Percentiles rank a stretch among this genome's conserved stretches.
Conservation (phyloP, 345 rosid species). For the Abelmoschus esculentus region DNA sequence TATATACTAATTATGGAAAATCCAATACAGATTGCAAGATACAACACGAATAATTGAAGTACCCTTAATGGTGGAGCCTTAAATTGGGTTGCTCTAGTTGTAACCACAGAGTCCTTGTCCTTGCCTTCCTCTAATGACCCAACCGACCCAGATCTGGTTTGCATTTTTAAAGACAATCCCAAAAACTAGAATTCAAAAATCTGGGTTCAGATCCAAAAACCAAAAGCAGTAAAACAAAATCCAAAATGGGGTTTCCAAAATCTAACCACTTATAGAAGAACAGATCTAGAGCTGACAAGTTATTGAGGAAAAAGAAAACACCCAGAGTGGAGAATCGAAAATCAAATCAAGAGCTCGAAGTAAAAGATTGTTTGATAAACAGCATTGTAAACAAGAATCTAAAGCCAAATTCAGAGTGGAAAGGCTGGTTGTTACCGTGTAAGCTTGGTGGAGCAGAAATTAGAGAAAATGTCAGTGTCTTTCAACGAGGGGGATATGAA, state of each 20-base stretch:
- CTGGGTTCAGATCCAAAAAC: constrained; percentile 17
- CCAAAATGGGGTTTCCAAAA: neutral
- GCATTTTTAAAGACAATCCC: constrained; percentile 34
- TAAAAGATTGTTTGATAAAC: neutral
- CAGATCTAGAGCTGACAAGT: constrained; percentile 21
- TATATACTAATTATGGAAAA: constrained; percentile 67
- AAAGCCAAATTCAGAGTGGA: neutral
- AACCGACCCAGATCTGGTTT: constrained; percentile 34
- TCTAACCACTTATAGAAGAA: constrained; percentile 6
- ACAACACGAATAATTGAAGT: constrained; percentile 42
- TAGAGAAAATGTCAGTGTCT: too few species aligned
- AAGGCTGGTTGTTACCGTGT: neutral
- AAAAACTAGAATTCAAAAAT: constrained; percentile 6
- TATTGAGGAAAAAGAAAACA: neutral
- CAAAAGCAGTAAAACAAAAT: neutral
- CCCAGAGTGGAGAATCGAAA: neutral
- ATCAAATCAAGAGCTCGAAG: too few species aligned
- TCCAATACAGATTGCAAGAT: constrained; percentile 43
- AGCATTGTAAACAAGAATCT: neutral
- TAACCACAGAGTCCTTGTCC: constrained; percentile 44
- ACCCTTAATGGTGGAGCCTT: constrained; percentile 50
- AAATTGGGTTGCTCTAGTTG: constrained; percentile 29
- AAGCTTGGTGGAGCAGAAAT: neutral
- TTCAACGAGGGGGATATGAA: too few species aligned
- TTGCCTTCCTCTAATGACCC: constrained; percentile 63